Evolutionary conservation across 768 basidiomycete species (phyloP).

Genomic region (Boletus subparvulus): DNA sequence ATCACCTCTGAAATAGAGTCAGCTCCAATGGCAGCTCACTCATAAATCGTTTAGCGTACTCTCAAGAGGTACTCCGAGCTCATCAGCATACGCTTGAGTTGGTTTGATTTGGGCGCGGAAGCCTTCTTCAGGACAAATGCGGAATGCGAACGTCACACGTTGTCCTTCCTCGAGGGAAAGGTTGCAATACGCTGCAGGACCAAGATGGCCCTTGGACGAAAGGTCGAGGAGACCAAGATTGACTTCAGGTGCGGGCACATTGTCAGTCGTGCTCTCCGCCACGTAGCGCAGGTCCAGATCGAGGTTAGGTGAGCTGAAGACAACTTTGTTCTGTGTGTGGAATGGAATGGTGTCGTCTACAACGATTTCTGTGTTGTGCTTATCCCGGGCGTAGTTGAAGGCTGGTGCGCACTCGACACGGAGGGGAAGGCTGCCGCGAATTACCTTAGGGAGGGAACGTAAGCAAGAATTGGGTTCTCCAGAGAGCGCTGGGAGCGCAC

Average conservation of each 20-base stretch:
- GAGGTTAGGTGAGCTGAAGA: conserved; percentile 60
- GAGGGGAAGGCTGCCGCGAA: conserved; percentile 80
- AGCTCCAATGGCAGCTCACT: neutral
- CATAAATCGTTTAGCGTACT: conserved; percentile 28
- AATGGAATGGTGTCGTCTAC: conserved; percentile 45
- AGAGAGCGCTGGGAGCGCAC: conserved; percentile 26
- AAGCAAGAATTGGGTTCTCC: neutral
- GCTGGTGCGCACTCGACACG: conserved; percentile 92
- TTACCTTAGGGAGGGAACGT: conserved; percentile 45
- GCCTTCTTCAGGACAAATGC: conserved; percentile 56
- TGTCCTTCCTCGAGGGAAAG: conserved; percentile 81
- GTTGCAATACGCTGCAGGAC: conserved; percentile 56
- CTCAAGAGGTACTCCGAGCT: conserved; percentile 46
- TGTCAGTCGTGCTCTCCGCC: conserved; percentile 53
- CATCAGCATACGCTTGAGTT: conserved; percentile 42
- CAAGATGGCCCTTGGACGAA: conserved; percentile 70
- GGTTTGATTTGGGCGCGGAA: conserved; percentile 15
- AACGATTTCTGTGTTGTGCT: conserved; percentile 64
- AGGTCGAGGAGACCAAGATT: conserved; percentile 63
- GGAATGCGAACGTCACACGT: conserved; percentile 82
- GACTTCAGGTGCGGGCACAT: conserved; percentile 51
- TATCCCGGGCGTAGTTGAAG: conserved; percentile 87
- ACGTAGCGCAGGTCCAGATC: conserved; percentile 78
- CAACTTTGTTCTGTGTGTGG: conserved; percentile 51
- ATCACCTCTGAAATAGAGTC: conserved; percentile 38